A percentile compares a stretch with the other conserved stretches of the same genome.
phyloP scores from a whole-genome alignment of 768 basidiomycete genomes.

The Daedalea quercina region DNA sequence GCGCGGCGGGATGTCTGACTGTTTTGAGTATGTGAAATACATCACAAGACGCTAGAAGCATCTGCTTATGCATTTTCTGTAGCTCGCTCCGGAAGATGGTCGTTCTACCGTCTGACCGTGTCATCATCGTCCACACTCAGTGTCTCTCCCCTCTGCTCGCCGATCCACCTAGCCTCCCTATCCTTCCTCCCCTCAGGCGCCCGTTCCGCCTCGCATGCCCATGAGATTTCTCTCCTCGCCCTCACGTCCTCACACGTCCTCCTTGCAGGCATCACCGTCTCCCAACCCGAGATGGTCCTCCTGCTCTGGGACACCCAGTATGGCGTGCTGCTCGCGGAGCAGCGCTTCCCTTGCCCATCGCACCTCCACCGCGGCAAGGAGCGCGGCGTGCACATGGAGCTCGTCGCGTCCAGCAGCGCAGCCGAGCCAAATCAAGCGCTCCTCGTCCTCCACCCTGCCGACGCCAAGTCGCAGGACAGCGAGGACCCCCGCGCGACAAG shows the following conservation, averaged over 20 bases:
- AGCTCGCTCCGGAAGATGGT: slow-evolving; percentile 18
- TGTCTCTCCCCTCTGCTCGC: neutral
- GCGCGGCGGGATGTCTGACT: slow-evolving; percentile 22
- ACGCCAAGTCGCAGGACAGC: neutral
- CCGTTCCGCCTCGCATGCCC: neutral
- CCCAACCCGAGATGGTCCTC: slow-evolving; percentile 18
- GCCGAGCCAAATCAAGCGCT: slow-evolving; percentile 5
- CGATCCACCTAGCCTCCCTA: slow-evolving; percentile 14
- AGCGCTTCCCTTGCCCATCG: slow-evolving; percentile 19
- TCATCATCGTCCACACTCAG: neutral
- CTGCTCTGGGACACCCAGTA: slow-evolving; percentile 30
- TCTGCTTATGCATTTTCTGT: neutral
- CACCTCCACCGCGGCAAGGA: slow-evolving; percentile 16
- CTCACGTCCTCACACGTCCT: slow-evolving; percentile 25
- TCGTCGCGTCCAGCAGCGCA: slow-evolving; percentile 4
- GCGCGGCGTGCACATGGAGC: slow-evolving; percentile 11
- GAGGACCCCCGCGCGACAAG: slow-evolving; percentile 30
- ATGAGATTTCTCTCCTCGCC: slow-evolving; percentile 19
- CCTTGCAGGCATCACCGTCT: slow-evolving; percentile 16
- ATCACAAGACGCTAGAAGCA: neutral
- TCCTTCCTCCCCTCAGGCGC: slow-evolving; percentile 13
- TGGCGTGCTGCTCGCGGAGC: slow-evolving; percentile 24
- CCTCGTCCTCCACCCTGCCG: slow-evolving; percentile 13
- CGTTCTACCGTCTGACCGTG: slow-evolving; percentile 12
- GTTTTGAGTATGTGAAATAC: slow-evolving; percentile 21